These are phyloP conservation scores for Aschersonia sp. DNA, from an alignment of 2,329 filamentous ascomycete species.

Conservation along the genomic window DNA sequence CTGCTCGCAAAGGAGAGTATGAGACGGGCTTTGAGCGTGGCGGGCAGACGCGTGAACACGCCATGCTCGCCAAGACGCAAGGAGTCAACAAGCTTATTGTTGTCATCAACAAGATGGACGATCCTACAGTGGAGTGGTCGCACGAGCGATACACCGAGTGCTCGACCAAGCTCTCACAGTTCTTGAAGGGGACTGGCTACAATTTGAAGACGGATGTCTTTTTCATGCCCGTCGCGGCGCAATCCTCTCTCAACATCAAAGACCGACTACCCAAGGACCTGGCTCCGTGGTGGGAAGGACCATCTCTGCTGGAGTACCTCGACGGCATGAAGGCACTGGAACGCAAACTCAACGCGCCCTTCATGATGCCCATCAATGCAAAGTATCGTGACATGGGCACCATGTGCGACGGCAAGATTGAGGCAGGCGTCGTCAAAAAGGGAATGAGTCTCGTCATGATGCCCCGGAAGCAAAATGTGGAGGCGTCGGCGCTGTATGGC, in stretches of 20 bases:
- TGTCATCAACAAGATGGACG: slow-evolving; percentile 99
- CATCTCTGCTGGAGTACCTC: slow-evolving; percentile 89
- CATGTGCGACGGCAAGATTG: slow-evolving; percentile 94
- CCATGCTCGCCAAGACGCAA: slow-evolving; percentile 94
- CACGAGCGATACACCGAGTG: slow-evolving; percentile 89
- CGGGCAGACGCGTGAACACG: slow-evolving; percentile 93
- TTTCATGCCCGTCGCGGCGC: slow-evolving; percentile 94
- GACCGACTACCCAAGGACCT: slow-evolving; percentile 64
- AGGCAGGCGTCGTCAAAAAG: slow-evolving; percentile 90
- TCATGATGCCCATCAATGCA: slow-evolving; percentile 96
- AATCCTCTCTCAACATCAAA: slow-evolving; percentile 78
- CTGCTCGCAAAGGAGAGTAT: slow-evolving; percentile 93
- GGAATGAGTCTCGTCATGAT: slow-evolving; percentile 79
- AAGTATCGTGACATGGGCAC: slow-evolving; percentile 98
- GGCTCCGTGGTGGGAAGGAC: slow-evolving; percentile 75
- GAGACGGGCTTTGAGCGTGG: slow-evolving; percentile 96
- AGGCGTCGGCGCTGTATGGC: slow-evolving; percentile 76
- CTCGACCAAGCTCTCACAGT: slow-evolving; percentile 71
- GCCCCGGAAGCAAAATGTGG: slow-evolving; percentile 76
- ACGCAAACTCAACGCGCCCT: slow-evolving; percentile 90
- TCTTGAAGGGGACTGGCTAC: slow-evolving; percentile 86
- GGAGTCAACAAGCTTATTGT: slow-evolving; percentile 95
- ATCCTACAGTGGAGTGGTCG: slow-evolving; percentile 90
- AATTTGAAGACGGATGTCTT: slow-evolving; percentile 85
- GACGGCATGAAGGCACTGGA: slow-evolving; percentile 86